phyloP scores from a whole-genome alignment of 2,329 filamentous ascomycete genomes.

The Monilinia fructigena region DNA sequence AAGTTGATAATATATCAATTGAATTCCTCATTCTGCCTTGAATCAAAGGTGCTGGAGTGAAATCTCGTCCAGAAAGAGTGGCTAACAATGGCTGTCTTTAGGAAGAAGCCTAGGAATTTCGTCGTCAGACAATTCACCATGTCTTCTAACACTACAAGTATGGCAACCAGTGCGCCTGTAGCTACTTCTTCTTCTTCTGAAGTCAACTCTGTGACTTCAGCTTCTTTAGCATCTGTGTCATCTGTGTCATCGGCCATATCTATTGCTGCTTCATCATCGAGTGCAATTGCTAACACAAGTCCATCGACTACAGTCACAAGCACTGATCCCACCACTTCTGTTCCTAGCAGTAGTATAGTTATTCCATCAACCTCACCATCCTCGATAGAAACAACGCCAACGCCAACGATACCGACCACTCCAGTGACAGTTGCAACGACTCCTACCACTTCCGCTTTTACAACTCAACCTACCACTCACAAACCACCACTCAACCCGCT shows the following conservation, averaged over 20 bases:
- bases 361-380: conserved; percentile 25
- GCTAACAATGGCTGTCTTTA: conserved; percentile 31
- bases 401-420: conserved; percentile 33
- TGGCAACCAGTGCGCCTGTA: conserved; percentile 28
- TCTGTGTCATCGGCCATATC: conserved; percentile 5
- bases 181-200: conserved; percentile 24
- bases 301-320: conserved; percentile 30
- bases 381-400: conserved; percentile 23
- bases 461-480: conserved; percentile 15
- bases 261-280: conserved; percentile 25
- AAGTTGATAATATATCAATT: conserved; percentile 7
- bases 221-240: conserved; percentile 7
- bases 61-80: neutral
- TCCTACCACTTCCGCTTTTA: conserved; percentile 24
- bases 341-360: conserved; percentile 17
- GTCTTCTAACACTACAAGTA: conserved; percentile 36
- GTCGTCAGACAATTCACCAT: conserved; percentile 34
- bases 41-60: no score
- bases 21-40: neutral
- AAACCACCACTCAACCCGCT: conserved; percentile 26
- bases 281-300: conserved; percentile 37
- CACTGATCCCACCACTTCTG: conserved; percentile 17
- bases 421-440: conserved; percentile 23
- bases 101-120: conserved; percentile 26
- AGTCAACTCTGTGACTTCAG: conserved; percentile 28